phyloP scores from a whole-genome alignment of 129 eudicot genomes.

The Flaveria trinervia region DNA sequence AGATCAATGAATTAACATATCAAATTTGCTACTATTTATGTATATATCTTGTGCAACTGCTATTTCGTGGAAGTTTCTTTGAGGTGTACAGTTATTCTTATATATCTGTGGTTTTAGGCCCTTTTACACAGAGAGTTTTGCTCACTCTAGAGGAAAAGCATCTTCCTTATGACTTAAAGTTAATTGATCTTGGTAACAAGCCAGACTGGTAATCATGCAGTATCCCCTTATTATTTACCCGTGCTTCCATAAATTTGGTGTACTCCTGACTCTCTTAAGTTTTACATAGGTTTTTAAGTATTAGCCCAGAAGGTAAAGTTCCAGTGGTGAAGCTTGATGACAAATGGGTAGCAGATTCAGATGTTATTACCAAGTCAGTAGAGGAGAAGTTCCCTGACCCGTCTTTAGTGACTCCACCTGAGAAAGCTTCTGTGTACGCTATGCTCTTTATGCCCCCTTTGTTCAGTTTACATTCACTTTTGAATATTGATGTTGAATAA shows the following conservation, averaged over 20 bases:
- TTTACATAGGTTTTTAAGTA: conserved; percentile 56
- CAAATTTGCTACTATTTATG: not conserved
- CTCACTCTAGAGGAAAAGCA: conserved; percentile 90
- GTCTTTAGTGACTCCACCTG: conserved; percentile 77
- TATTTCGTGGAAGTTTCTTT: not conserved
- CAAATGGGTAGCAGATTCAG: conserved; percentile 95
- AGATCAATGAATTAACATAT: not conserved
- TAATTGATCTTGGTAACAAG: conserved; percentile 71
- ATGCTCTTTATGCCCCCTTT: conserved; percentile 7
- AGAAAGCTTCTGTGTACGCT: conserved; percentile 83
- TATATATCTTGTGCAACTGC: not conserved
- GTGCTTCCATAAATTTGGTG: not conserved
- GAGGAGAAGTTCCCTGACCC: conserved; percentile 91
- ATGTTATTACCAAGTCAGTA: conserved; percentile 79
- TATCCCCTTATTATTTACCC: not conserved
- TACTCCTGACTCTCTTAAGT: not conserved
- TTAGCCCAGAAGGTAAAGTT: conserved; percentile 93
- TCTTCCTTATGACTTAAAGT: conserved; percentile 80
- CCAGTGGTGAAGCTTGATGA: conserved; percentile 82
- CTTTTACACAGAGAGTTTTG: conserved; percentile 87
- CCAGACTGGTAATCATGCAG: conserved; percentile 72
- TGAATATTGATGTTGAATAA: not conserved
- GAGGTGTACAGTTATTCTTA: not conserved
- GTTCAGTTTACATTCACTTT: conserved; percentile 8
- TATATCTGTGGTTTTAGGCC: conserved; percentile 50